Evolutionary conservation across 2,329 filamentous ascomycete genomes (phyloP), one percentile per base, ranked within the genome.

Genomic region (Cladosporium sp.): DNA sequence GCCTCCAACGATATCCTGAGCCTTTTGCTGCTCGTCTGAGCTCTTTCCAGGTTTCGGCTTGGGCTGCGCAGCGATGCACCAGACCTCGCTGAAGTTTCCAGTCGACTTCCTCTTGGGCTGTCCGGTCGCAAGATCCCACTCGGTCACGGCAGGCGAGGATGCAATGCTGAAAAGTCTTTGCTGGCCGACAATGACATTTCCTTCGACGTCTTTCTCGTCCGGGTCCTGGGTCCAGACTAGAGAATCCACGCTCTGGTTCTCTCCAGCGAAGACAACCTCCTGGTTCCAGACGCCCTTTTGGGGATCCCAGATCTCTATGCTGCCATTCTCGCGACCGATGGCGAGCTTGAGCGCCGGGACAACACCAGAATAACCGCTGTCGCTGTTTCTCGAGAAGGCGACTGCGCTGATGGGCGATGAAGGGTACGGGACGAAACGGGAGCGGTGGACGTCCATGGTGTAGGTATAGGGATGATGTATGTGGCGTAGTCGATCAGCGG

Each of bases 231-330:
- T 92, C 95, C 95, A 99, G 48, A 89, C 90, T 28, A 99, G 84
- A 8, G 92, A 92, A 79, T 99, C 95, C 67, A 97, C 90, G 74
- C 91, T 96, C 69, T 93, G 86, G 72, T 93, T 91, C 72, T 91
- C 89, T 58, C 92, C 93, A 68, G 94, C 93, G 59, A 98, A 89
- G 67, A 93, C 88, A 46, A 88, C 88, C 81, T 99, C 95, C 77
- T 98, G 95, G 69, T 92, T 86, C 95, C 95, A 99, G 67, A 85
- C 82, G 18, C 91, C 92, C 69, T 86, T 87, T 63, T 89, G 81
- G 3, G 94, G 93, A 77, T 97, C 97, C 95, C 95, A 99, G 70
- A 99, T 93, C 80, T 99, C 95, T 72, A 99, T 95, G 75, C 97
- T 92, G 72, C 95, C 95, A 77, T 98, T 97, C 66, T 92, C 91